Evolutionary conservation across 768 basidiomycete species (phyloP), one percentile per base, ranked within the genome.

Genomic region (Lentinula lateritia): DNA sequence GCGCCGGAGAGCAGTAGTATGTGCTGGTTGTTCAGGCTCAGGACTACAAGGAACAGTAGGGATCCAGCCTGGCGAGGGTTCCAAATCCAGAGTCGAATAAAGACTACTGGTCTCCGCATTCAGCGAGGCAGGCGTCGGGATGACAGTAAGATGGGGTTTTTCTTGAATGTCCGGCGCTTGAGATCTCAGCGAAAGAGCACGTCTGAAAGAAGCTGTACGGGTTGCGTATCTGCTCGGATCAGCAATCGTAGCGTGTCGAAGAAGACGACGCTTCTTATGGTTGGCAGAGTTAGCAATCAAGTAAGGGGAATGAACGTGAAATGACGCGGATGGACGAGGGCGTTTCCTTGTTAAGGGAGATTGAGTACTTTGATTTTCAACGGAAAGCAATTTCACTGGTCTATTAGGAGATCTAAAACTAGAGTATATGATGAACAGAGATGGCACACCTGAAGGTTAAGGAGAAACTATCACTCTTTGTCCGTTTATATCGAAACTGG

Each of bases 21-120:
- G 48, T 18, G 20, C 16, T 41, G 28, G 54, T 15, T n/a, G 12
- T 41, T 60, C 50, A 42, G 50, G 39, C 39, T 42, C 59, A 2
- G 59, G 59, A 43, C 36, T 60, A 52, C 59, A 60, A 41, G 50
- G 59, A 10, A 16, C 50, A 42, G 59, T 60, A 52, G 59, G 59
- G 8, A 60, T 42, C 59, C 59, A 60, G 0, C 39, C 50, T 38
- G 59, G 28, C 50, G 50, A 18, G 7, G 48, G 10, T 12, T 36
- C 38, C 2, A 32, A 42, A 3, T 42, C 36, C 38, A 35, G 43
- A 18, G 13, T 32, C 4, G n/a, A 48, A 18, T 6, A 18, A 41
- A 20, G 2, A 56, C 10, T 10, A 18, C 18, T 48, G 46, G 16
- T 38, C 10, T 16, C 32, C 5, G 20, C 32, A 38, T 20, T 20